Evolutionary conservation across 2,329 filamentous ascomycete genomes (phyloP).

Genomic region (Diaporthe vexans): DNA sequence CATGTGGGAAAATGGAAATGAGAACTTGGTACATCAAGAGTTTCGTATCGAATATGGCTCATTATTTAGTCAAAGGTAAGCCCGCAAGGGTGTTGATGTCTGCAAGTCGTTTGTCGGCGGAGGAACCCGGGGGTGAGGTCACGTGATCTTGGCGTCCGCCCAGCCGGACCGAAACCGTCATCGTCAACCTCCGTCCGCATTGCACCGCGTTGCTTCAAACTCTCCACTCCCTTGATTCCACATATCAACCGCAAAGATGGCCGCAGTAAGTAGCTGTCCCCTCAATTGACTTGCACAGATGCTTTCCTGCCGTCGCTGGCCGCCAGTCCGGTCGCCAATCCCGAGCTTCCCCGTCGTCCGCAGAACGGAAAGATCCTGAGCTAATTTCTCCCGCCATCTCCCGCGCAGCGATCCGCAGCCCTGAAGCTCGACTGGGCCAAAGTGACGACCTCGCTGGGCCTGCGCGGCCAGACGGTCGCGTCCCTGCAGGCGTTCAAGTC

Average conservation of each 20-base stretch:
- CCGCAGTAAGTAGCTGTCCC: slow-evolving; percentile 66
- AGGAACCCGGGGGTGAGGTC: slow-evolving; percentile 55
- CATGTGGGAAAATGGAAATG: background rate
- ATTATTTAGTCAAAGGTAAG: too few species aligned
- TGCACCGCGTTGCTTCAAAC: slow-evolving; percentile 42
- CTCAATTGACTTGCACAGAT: slow-evolving; percentile 46
- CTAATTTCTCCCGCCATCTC: slow-evolving; percentile 64
- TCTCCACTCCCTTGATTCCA: slow-evolving; percentile 61
- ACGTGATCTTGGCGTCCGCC: slow-evolving; percentile 38
- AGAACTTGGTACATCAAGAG: background rate
- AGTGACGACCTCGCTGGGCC: slow-evolving; percentile 92
- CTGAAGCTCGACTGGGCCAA: slow-evolving; percentile 99
- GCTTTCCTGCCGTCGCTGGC: background rate
- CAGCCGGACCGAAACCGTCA: slow-evolving; percentile 35
- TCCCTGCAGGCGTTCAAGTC: slow-evolving; percentile 98
- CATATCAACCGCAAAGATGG: slow-evolving; percentile 69
- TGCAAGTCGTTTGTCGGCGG: slow-evolving; percentile 7
- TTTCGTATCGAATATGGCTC: background rate
- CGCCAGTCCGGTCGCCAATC: too few species aligned
- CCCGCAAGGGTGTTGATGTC: background rate
- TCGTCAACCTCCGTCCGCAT: slow-evolving; percentile 29
- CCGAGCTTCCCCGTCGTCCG: background rate
- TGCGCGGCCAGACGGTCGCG: slow-evolving; percentile 92
- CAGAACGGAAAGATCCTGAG: slow-evolving; percentile 54
- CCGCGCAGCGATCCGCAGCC: slow-evolving; percentile 90